phyloP scores from a whole-genome alignment of 441 rosid genomes.

The Gossypium laxum region DNA sequence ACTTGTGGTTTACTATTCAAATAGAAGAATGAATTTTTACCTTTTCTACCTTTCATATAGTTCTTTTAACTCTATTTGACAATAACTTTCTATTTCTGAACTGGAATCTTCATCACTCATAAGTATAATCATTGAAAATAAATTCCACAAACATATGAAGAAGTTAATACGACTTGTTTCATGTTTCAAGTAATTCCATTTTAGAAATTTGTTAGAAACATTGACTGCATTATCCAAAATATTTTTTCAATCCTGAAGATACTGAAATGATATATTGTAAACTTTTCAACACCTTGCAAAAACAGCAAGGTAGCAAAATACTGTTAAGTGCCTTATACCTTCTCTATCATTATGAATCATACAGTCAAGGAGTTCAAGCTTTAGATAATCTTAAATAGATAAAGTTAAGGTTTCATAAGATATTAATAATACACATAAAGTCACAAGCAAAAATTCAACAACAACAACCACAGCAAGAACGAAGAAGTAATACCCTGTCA shows the following conservation, averaged over 20 bases:
- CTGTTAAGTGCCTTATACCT: background rate
- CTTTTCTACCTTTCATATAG: background rate
- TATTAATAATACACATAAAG: background rate
- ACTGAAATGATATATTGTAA: conserved; percentile 2
- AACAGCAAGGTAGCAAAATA: background rate
- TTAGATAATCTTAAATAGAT: conserved; percentile 4
- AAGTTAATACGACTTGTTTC: background rate
- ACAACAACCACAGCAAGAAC: background rate
- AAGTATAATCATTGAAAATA: background rate
- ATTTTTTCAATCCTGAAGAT: background rate
- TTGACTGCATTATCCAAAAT: conserved; percentile 4
- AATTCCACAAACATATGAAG: background rate
- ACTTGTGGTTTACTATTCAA: background rate
- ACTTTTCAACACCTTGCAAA: conserved; percentile 5
- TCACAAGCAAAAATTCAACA: conserved; percentile 4
- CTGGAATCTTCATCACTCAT: background rate
- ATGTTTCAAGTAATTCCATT: background rate
- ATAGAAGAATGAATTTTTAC: background rate
- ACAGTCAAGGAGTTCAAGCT: background rate
- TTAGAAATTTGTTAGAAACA: background rate
- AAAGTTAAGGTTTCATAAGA: background rate
- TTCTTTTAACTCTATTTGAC: background rate
- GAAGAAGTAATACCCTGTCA: background rate
- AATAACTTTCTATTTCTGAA: background rate
- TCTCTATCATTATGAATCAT: background rate